Base-by-base conservation (phyloP, 2,329 filamentous ascomycete genomes). In the Colletotrichum horii region DNA sequence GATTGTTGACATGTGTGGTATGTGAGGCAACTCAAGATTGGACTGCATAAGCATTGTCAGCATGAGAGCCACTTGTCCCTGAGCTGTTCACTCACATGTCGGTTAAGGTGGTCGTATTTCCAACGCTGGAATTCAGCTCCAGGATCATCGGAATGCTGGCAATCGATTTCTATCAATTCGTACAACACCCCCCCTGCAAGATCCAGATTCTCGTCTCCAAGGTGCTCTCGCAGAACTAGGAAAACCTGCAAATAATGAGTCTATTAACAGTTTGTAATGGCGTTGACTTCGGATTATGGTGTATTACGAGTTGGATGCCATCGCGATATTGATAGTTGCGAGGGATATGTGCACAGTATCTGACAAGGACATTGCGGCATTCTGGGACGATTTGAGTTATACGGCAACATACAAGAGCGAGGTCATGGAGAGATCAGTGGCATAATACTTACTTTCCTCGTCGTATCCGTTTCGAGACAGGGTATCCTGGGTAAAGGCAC, bases 301-400 rank as follows among this genome's bases (percentile, higher is more conserved):
- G 24, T 76, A 83, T 74, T 30, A 87, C 84, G 71, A 87, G 82
- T 62, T 84, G 83, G 38, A 88, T 81, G 14, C 86, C 86, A 78
- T 88, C 87, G 66, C 84, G 84, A 75, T 88, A 88, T 71, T 86
- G 84, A 73, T 85, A 87, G 70, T 88, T 88, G 58, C 87, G 83
- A 52, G 86, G 87, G 32, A 88, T 83, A 76, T 86, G 84, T 12
- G 83, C 83, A 67, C 86, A 87, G 62, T 86, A 85, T 80, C 85
- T 81, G 32, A 87, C 84, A 22, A 88, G 84, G 8, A 87, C 85
- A 66, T 85, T 87, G 52, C 86, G 85, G 70, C 87, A 88, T 79
- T 87, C 86, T 87, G 48, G 43, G 22, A 26, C 30, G 28, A 30
- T 64, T 22, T 74, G 48, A 65, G 43, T 14, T 14, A 34, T 30